Percentiles rank a stretch among this genome's conserved stretches.
Conservation (phyloP, 257 asterid genomes). For the Lithospermum erythrorhizon region DNA sequence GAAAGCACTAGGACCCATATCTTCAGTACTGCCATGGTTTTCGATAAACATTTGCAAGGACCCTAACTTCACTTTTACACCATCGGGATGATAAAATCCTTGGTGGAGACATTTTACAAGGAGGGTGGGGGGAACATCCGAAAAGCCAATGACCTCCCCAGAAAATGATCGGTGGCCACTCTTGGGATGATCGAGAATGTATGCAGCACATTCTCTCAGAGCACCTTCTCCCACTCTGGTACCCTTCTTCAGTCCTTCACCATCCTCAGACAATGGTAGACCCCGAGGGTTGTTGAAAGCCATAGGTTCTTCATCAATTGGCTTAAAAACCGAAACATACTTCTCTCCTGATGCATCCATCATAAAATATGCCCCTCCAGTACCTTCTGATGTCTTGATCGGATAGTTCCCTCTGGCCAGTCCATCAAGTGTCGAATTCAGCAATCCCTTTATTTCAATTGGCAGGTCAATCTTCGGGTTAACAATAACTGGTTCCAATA, state of each 20-base stretch:
- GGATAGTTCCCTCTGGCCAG: constrained; percentile 43
- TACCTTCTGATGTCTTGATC: constrained; percentile 54
- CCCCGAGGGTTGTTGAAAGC: constrained; percentile 63
- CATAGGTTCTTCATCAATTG: constrained; percentile 65
- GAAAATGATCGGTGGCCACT: constrained; percentile 12
- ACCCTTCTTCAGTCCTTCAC: constrained; percentile 73
- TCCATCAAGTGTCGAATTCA: constrained; percentile 42
- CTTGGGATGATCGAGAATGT: constrained; percentile 20
- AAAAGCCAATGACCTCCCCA: constrained; percentile 15
- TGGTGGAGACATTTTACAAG: constrained; percentile 15
- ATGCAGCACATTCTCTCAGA: constrained; percentile 19
- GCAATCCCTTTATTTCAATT: constrained; percentile 30
- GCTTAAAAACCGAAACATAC: constrained; percentile 55
- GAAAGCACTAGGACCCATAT: constrained; percentile 17
- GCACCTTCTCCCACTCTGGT: constrained; percentile 80
- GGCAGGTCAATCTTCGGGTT: constrained; percentile 34
- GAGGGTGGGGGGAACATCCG: constrained; percentile 18
- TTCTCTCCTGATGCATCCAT: constrained; percentile 46
- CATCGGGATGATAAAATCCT: constrained; percentile 17
- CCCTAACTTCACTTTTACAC: constrained; percentile 11
- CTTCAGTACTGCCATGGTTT: constrained; percentile 19
- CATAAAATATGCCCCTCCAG: constrained; percentile 72
- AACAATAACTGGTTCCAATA: constrained; percentile 39
- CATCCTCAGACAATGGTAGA: constrained; percentile 47
- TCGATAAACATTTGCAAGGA: constrained; percentile 21